phyloP scores from a whole-genome alignment of 2,329 filamentous ascomycete genomes.

The Penicillium vulpinum region DNA sequence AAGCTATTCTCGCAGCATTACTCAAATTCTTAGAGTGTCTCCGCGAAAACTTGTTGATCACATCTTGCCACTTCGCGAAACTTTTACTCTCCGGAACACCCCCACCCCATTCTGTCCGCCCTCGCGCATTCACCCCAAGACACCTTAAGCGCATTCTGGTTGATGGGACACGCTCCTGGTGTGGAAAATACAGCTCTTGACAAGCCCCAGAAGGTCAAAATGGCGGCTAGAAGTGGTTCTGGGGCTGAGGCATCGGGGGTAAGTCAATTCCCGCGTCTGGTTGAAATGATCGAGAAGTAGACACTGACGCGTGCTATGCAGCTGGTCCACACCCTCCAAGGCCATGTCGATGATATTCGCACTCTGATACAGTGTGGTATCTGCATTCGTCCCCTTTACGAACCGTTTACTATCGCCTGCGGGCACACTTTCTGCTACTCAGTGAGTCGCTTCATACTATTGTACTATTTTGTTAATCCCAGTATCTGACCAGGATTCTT shows the following conservation, averaged over 20 bases:
- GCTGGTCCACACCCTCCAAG: slow-evolving; percentile 47
- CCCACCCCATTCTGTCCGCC: slow-evolving; percentile 18
- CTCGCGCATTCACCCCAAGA: slow-evolving; percentile 18
- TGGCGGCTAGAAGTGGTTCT: slow-evolving; percentile 14
- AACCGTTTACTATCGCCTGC: slow-evolving; percentile 67
- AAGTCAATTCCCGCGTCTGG: slow-evolving; percentile 13
- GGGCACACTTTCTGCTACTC: slow-evolving; percentile 73
- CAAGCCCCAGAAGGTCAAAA: not conserved
- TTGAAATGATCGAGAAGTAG: not conserved
- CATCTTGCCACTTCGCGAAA: slow-evolving; percentile 11
- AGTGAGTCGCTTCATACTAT: slow-evolving; percentile 40
- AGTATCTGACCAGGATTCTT: slow-evolving; percentile 20
- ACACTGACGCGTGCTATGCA: slow-evolving; percentile 23
- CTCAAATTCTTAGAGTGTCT: not conserved
- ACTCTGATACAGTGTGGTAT: slow-evolving; percentile 66
- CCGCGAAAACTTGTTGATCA: not conserved
- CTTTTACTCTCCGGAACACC: slow-evolving; percentile 14
- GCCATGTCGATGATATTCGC: slow-evolving; percentile 63
- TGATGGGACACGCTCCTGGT: slow-evolving; percentile 2
- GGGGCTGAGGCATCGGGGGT: slow-evolving; percentile 34
- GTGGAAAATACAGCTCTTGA: slow-evolving; percentile 3
- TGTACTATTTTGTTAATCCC: not conserved
- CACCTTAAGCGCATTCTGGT: slow-evolving; percentile 8
- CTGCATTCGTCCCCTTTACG: slow-evolving; percentile 67
- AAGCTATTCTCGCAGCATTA: not conserved